Base-by-base conservation (phyloP, 2,329 filamentous ascomycete species). In the Herpotrichia juniperi region DNA sequence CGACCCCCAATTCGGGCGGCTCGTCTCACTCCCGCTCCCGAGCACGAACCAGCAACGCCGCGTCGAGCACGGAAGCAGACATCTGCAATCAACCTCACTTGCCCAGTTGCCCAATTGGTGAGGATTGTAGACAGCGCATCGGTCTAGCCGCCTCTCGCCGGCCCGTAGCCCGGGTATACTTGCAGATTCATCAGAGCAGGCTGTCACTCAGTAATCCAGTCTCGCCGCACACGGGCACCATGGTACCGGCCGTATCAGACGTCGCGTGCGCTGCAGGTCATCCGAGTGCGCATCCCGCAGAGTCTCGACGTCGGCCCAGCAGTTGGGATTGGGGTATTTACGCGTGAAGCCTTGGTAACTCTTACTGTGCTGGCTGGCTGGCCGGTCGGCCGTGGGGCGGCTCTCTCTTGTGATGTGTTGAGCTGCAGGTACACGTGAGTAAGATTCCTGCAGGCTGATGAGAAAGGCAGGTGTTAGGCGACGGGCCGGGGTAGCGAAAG, bases 261-360 rank as follows among this genome's bases (percentile, higher is more conserved):
- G 11, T 22, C 25, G 46, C 35, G 46, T 48, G 25, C 24, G 25
- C 17, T 40, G 34, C 32, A 21, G 45, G 21, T 21, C 32, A 28
- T 26, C 19, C 44, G 26, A 26, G n/a, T 8, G n/a, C 32, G n/a
- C 16, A 30, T 22, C 16, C 7, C 9, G 44, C 31, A 39, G 12
- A n/a, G n/a, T n/a, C n/a, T 34, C n/a, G 17, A 32, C 24, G 4
- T 22, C 17, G 47, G 39, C 40, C 47, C 47, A 31, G 40, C 17
- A 39, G 40, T 50, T 21, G 47, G 39, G 47, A 26, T 35, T 26
- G 24, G 47, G 25, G n/a, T 17, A 3, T 40, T 40, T 24, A 40
- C 17, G 14, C 39, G 26, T 19, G 2, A 9, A 14, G 4, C 12
- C 16, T 22, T 19, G 46, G 21, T 28, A 25, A 16, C 9, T 34